Conservation (phyloP, 805 yeast species). For the Saccharomycopsis vini region DNA sequence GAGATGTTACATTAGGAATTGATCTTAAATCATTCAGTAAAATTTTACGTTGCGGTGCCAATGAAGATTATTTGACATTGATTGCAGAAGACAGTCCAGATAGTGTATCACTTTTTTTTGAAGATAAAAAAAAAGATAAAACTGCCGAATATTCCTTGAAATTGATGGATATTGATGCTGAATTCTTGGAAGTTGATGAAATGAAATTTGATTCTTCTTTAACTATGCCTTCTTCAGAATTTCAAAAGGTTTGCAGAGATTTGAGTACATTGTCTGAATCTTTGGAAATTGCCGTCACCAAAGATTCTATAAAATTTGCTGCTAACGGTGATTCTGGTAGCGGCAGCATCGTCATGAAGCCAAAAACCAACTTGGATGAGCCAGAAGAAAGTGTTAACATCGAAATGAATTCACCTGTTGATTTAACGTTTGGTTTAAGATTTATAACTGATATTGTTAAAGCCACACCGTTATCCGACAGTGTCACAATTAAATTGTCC, state of each 20-base stretch:
- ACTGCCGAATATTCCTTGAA: conserved; percentile 86
- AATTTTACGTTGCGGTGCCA: conserved; percentile 84
- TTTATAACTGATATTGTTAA: conserved; percentile 87
- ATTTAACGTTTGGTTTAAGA: conserved; percentile 83
- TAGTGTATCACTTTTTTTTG: conserved; percentile 70
- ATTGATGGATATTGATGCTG: conserved; percentile 94
- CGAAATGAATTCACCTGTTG: conserved; percentile 77
- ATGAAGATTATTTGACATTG: conserved; percentile 78
- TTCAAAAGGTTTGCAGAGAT: conserved; percentile 84
- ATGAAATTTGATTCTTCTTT: conserved; percentile 83
- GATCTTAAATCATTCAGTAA: conserved; percentile 83
- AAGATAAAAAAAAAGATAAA: conserved; percentile 84
- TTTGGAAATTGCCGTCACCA: conserved; percentile 74
- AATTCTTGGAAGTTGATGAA: conserved; percentile 87
- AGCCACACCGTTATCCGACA: conserved; percentile 69
- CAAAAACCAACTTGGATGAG: conserved; percentile 70
- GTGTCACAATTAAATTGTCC: conserved; percentile 78
- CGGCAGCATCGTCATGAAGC: conserved; percentile 81
- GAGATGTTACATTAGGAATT: conserved; percentile 83
- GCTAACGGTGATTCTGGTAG: conserved; percentile 89
- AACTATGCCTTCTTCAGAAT: conserved; percentile 80
- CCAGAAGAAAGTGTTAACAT: conserved; percentile 70
- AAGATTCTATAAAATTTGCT: conserved; percentile 82
- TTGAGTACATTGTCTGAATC: conserved; percentile 82
- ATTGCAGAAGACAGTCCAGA: conserved; percentile 88